Evolutionary conservation across 345 rosid genomes (phyloP), one percentile per base, ranked within the genome.

Genomic region (Murraya koenigii): DNA sequence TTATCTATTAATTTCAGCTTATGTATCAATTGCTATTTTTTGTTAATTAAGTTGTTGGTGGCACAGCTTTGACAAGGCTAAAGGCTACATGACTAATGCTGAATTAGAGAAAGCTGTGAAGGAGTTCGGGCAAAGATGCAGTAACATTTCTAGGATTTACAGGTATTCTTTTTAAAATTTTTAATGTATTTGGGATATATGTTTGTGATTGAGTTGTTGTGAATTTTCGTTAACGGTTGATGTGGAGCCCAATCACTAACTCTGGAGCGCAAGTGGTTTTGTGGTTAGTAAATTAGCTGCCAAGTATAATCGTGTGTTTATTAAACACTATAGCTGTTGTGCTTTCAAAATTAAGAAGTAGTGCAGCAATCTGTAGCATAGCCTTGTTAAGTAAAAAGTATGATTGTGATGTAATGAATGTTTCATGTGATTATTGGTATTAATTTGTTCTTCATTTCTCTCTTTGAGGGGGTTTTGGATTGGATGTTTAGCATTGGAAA

Each of bases 71-170:
- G 91, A 89, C 79, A 30, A 77, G 63, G 86, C 90, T 78, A 84
- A 75, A 66, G 99, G 99, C 11, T 92, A 92, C 74, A 86, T 91
- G 97, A 89, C 90, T 11, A 91, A 94, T 80, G 83, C 72, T 55
- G 98, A 90, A 78, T 91, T 96, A 64, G 94, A 92, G 76, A 85
- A 89, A 83, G 97, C 95, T 1, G 84, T 94, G 88, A 92, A 89
- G 79, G 91, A 80, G 62, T 91, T 92, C 54, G 83, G 92, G 65
- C 82, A 72, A 66, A 90, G 94, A 79, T 96, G 99, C 68, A 82
- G 90, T 71, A 88, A 85, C 77, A 90, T 96, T 79, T 96, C 94
- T 72, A 88, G 97, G 87, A 81, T 91, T 49, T 94, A 91, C 89
- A 94, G 97, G 99, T 96, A 82, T 80, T 86, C 75, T 78, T 77